These are phyloP conservation scores for Trichosporon sp. DNA, from an alignment of 1,284 basidiomycete species.

Conservation along the genomic window DNA sequence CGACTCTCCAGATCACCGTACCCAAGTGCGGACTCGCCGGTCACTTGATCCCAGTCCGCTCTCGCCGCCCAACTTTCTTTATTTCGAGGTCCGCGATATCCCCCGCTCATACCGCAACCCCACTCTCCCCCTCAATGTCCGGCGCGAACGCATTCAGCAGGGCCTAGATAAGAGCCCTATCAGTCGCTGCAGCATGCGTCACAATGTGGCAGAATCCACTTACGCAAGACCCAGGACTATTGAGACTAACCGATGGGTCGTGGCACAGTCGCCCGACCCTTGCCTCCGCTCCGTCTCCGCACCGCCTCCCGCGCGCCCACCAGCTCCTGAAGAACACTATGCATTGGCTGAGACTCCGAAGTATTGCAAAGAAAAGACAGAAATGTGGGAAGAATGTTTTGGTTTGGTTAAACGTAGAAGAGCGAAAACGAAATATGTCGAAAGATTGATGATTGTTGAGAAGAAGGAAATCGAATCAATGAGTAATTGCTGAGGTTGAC, in stretches of 20 bases:
- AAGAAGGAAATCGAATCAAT: background rate
- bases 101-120: background rate
- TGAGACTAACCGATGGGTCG: background rate
- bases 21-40: background rate
- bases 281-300: background rate
- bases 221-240: background rate
- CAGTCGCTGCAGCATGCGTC: background rate
- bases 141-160: background rate
- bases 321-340: conserved; percentile 7
- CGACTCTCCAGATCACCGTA: background rate
- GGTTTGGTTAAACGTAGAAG: conserved; percentile 12
- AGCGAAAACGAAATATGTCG: conserved; percentile 22
- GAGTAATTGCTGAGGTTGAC: background rate
- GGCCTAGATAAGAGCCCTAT: background rate
- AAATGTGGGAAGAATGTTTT: conserved; percentile 7
- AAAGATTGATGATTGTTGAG: background rate
- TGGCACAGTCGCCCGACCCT: background rate
- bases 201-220: background rate
- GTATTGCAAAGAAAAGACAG: background rate
- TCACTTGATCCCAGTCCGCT: background rate
- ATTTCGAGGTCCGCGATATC: background rate
- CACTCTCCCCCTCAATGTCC: background rate
- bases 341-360: conserved; percentile 8
- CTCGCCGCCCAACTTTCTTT: background rate
- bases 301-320: background rate